Evolutionary conservation across 768 basidiomycete species (phyloP).

Genomic region (Trametes cinnabarina): DNA sequence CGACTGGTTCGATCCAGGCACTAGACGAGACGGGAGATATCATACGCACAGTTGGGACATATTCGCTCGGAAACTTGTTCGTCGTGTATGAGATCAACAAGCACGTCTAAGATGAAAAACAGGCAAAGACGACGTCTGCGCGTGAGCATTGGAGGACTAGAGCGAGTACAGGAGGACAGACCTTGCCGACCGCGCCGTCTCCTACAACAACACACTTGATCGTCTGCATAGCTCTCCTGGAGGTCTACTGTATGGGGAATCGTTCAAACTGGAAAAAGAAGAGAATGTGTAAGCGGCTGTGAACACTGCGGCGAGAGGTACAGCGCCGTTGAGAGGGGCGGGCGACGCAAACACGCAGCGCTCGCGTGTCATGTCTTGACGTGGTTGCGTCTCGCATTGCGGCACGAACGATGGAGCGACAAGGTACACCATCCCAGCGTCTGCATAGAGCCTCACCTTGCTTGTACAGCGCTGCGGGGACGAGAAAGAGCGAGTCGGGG

Average conservation of each 20-base stretch:
- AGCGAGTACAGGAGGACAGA: conserved; percentile 39
- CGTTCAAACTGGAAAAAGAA: neutral
- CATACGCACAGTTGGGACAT: conserved; percentile 88
- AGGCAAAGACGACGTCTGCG: neutral
- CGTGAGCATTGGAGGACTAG: neutral
- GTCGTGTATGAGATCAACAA: conserved; percentile 96
- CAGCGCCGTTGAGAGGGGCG: neutral
- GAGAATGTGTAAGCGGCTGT: conserved; percentile 6
- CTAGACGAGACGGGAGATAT: conserved; percentile 11
- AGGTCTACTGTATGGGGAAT: conserved; percentile 21
- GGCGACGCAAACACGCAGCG: conserved; percentile 15
- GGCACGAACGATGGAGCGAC: neutral
- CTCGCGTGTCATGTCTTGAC: conserved; percentile 19
- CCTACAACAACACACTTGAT: conserved; percentile 98
- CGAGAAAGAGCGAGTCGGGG: neutral
- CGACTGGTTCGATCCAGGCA: neutral
- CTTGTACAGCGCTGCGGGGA: conserved; percentile 7
- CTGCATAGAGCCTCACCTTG: conserved; percentile 9
- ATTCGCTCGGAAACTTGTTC: conserved; percentile 98
- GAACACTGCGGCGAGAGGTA: neutral
- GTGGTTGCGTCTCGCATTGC: conserved; percentile 1
- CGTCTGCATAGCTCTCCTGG: conserved; percentile 70
- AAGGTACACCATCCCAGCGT: neutral
- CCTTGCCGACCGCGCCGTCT: conserved; percentile 98
- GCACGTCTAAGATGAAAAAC: conserved; percentile 66